A percentile compares a stretch with the other conserved stretches of the same genome.
phyloP scores from a whole-genome alignment of 2,329 filamentous ascomycete genomes.

The Neofusicoccum laricinum region DNA sequence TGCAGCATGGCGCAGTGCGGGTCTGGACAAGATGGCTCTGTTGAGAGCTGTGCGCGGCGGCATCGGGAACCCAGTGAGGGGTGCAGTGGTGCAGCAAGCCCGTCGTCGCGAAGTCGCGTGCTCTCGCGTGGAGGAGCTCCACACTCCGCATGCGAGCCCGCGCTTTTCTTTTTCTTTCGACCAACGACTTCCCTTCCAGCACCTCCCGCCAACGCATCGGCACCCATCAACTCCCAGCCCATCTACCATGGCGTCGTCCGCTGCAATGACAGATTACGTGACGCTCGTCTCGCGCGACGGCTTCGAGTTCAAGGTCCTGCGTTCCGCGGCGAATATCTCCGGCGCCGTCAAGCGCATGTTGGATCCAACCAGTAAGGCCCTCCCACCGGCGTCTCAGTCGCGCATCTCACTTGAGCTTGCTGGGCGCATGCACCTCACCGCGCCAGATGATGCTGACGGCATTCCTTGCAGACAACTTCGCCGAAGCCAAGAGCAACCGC shows the following conservation, averaged over 20 bases:
- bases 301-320: constrained; percentile 72
- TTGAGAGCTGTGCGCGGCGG: background rate
- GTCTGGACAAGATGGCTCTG: background rate
- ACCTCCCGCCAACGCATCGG: background rate
- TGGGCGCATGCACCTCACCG: no score
- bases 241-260: background rate
- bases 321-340: constrained; percentile 67
- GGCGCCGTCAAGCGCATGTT: constrained; percentile 73
- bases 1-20: background rate
- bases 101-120: constrained; percentile 6
- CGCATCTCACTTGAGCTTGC: background rate
- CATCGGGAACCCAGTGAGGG: background rate
- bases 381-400: background rate
- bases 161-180: background rate
- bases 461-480: constrained; percentile 54
- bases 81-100: background rate
- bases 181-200: background rate
- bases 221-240: background rate
- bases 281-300: constrained; percentile 74
- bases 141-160: background rate
- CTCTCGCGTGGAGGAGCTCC: constrained; percentile 7
- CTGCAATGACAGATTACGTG: constrained; percentile 59
- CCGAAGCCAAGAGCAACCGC: constrained; percentile 62
- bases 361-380: constrained; percentile 58
- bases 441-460: background rate